Conservation (phyloP, 2,329 filamentous ascomycete genomes). For the Escovopsis sp. region DNA sequence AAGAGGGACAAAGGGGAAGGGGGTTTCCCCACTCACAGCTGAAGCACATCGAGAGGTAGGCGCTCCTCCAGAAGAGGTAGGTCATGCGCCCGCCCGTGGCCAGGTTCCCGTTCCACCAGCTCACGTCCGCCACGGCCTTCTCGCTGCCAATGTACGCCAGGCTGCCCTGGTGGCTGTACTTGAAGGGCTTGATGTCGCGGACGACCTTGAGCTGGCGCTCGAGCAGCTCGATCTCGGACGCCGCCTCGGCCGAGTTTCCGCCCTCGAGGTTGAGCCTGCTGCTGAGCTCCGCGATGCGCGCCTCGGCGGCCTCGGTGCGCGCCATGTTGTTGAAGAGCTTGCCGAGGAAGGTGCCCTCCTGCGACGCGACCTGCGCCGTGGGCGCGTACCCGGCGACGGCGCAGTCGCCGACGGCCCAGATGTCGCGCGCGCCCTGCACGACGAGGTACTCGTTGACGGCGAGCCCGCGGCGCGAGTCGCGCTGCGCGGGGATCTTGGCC, state of each 20-base stretch:
- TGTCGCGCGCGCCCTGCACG: constrained; percentile 89
- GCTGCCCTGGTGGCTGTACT: constrained; percentile 95
- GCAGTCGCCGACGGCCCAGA: constrained; percentile 97
- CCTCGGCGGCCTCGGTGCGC: constrained; percentile 74
- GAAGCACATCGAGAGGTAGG: constrained; percentile 99
- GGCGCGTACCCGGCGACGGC: constrained; percentile 95
- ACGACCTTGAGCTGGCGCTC: constrained; percentile 79
- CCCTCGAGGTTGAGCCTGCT: constrained; percentile 44
- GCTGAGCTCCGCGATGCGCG: constrained; percentile 56
- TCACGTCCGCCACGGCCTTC: constrained; percentile 92
- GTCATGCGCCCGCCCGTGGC: constrained; percentile 87
- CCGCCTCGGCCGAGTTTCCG: constrained; percentile 51
- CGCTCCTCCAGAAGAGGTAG: constrained; percentile 96
- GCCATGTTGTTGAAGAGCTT: constrained; percentile 98
- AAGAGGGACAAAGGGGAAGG: not conserved
- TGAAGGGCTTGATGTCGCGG: constrained; percentile 93
- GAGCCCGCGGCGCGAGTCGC: constrained; percentile 85
- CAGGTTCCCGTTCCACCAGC: constrained; percentile 94
- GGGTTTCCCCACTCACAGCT: constrained; percentile 60
- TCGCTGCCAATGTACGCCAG: constrained; percentile 97
- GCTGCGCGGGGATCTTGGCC: constrained; percentile 81
- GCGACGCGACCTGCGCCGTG: constrained; percentile 88
- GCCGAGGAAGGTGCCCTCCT: constrained; percentile 91
- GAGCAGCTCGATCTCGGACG: constrained; percentile 64
- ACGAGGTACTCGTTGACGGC: constrained; percentile 98